Percentiles rank a stretch among this genome's conserved stretches.
Evolutionary conservation across 2,329 filamentous ascomycete genomes (phyloP).

Genomic region (Ophiocordyceps camponoti-saundersi): DNA sequence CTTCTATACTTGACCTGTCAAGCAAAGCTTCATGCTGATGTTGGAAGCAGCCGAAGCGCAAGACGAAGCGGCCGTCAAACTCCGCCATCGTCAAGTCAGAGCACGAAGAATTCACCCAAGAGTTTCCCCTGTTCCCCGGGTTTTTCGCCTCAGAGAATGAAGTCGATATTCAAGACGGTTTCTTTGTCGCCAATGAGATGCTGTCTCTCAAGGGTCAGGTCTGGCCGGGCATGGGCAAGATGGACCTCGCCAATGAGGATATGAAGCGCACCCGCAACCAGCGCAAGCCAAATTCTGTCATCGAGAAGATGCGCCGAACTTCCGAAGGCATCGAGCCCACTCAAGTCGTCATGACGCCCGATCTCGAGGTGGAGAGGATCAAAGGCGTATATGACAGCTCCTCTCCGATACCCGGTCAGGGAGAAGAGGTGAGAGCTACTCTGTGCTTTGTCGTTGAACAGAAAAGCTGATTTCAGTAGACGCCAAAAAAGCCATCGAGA

Average conservation of each 20-base stretch:
- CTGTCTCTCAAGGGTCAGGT: conserved; percentile 49
- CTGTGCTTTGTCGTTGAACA: neutral
- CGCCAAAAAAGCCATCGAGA: conserved; percentile 13
- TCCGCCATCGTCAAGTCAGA: conserved; percentile 12
- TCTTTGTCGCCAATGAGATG: conserved; percentile 11
- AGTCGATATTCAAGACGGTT: conserved; percentile 11
- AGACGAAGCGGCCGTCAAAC: conserved; percentile 8
- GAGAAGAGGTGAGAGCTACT: conserved; percentile 23
- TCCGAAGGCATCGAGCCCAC: conserved; percentile 46
- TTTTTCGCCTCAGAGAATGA: conserved; percentile 13
- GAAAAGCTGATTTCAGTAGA: conserved; percentile 7
- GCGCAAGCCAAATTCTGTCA: conserved; percentile 56
- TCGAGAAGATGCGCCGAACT: conserved; percentile 46
- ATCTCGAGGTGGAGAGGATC: conserved; percentile 30
- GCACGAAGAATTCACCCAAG: conserved; percentile 8
- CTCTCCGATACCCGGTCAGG: conserved; percentile 24
- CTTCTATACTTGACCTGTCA: neutral
- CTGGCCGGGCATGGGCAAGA: conserved; percentile 67
- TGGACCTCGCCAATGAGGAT: conserved; percentile 59
- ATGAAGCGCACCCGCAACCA: conserved; percentile 64
- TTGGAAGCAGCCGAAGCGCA: conserved; percentile 12
- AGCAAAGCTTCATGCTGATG: neutral
- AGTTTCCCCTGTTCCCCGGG: conserved; percentile 12
- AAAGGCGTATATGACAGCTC: conserved; percentile 45
- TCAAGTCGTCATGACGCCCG: conserved; percentile 45